phyloP scores from a whole-genome alignment of 1,284 basidiomycete species.

The Fomitopsis palustris region DNA sequence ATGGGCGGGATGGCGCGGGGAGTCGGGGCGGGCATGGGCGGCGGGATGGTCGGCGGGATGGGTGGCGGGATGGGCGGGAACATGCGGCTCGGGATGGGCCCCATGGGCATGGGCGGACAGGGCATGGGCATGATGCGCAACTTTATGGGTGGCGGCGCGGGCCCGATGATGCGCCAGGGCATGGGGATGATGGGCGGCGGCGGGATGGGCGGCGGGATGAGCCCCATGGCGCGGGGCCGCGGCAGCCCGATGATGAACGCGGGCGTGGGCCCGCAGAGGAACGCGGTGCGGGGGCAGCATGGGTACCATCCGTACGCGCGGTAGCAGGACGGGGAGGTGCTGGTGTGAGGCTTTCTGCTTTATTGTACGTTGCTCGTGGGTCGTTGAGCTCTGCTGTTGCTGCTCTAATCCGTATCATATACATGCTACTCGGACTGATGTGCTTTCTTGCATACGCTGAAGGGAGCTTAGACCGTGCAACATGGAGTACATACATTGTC shows the following conservation, averaged over 20 bases:
- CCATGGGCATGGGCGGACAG: constrained; percentile 31
- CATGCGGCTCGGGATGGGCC: constrained; percentile 30
- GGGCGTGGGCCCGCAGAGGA: constrained; percentile 52
- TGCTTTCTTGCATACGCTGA: too few species aligned
- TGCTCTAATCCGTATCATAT: too few species aligned
- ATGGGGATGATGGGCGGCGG: constrained; percentile 33
- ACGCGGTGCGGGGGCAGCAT: constrained; percentile 53
- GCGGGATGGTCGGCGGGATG: constrained; percentile 23
- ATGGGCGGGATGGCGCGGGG: constrained; percentile 36
- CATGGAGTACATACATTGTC: too few species aligned
- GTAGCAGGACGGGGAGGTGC: constrained; percentile 12
- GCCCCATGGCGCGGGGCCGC: constrained; percentile 20
- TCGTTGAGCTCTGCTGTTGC: too few species aligned
- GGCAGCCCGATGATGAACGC: constrained; percentile 36
- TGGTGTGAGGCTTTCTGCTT: too few species aligned
- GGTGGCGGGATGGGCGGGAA: constrained; percentile 21
- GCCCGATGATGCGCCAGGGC: constrained; percentile 23
- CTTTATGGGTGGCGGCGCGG: constrained; percentile 23
- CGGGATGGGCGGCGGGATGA: constrained; percentile 27
- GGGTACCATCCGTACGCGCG: constrained; percentile 62
- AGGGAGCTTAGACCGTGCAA: too few species aligned
- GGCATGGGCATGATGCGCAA: constrained; percentile 25
- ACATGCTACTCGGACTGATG: too few species aligned
- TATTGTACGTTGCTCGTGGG: too few species aligned
- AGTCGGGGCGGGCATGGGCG: constrained; percentile 34